phyloP scores from a whole-genome alignment of 1,284 basidiomycete species.

The Phellopilus nigrolimitatus region DNA sequence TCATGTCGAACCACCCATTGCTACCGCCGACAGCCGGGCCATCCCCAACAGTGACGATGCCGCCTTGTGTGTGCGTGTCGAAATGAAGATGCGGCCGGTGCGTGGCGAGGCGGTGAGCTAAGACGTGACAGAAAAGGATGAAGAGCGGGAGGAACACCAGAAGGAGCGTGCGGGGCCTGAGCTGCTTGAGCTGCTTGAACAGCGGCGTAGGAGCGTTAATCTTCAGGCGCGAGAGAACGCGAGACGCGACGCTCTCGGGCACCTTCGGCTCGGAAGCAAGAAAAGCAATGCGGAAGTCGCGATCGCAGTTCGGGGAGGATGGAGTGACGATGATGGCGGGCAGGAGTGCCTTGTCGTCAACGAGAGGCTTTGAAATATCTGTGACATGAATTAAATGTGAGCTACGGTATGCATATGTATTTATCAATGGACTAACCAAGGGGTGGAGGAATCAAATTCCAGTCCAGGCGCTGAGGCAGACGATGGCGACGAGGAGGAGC shows the following conservation, averaged over 20 bases:
- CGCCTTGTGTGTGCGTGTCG: conserved; percentile 11
- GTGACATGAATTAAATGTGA: conserved; percentile 6
- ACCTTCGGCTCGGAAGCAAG: conserved; percentile 51
- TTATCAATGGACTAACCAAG: conserved; percentile 62
- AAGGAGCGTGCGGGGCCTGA: conserved; percentile 48
- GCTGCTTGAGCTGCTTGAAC: conserved; percentile 28
- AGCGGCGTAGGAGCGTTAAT: conserved; percentile 26
- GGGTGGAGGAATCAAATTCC: conserved; percentile 65
- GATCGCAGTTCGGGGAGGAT: conserved; percentile 59
- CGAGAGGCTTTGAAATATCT: conserved; percentile 43
- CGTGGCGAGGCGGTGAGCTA: conserved; percentile 49
- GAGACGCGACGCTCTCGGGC: conserved; percentile 33
- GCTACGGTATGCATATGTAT: too few relatives aligned
- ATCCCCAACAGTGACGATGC: neutral
- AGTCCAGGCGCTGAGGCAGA: conserved; percentile 69
- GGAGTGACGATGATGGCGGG: conserved; percentile 82
- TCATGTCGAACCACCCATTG: conserved; percentile 17
- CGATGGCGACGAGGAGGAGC: conserved; percentile 51
- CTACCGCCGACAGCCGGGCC: neutral
- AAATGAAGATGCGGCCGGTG: conserved; percentile 41
- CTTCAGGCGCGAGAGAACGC: conserved; percentile 47
- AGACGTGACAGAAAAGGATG: conserved; percentile 57
- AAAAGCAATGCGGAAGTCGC: conserved; percentile 72
- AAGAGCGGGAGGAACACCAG: conserved; percentile 55
- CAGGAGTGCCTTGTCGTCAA: conserved; percentile 51